Evolutionary conservation across 2,329 filamentous ascomycete genomes (phyloP).

Genomic region (Lasiodiplodia citricola): DNA sequence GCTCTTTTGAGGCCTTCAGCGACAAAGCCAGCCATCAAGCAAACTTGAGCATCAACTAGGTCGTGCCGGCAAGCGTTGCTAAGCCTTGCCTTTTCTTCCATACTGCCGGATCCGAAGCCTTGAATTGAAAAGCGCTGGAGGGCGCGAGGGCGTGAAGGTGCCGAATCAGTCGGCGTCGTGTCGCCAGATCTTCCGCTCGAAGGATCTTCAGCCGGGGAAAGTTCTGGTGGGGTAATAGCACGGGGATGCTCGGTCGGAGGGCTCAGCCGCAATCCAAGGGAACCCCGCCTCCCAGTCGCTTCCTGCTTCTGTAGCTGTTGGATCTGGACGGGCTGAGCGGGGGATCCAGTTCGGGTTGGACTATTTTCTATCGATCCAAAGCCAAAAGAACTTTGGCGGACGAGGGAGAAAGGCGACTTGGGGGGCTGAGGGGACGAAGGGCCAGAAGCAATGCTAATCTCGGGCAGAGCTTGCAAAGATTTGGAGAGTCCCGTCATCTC

Average conservation of each 20-base stretch:
- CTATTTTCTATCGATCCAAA: conserved; percentile 9
- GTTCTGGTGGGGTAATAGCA: conserved; percentile 54
- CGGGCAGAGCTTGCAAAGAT: conserved; percentile 60
- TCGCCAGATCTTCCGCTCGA: conserved; percentile 21
- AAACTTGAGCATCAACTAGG: conserved; percentile 75
- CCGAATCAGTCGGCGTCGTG: conserved; percentile 32
- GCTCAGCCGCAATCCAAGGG: conserved; percentile 7
- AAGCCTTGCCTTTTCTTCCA: conserved; percentile 82
- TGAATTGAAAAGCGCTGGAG: conserved; percentile 65
- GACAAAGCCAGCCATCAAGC: conserved; percentile 84
- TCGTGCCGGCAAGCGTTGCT: conserved; percentile 76
- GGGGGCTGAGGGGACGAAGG: neutral
- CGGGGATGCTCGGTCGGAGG: conserved; percentile 28
- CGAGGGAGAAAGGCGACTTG: conserved; percentile 24
- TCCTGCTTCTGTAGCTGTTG: conserved; percentile 21
- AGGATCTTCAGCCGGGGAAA: conserved; percentile 31
- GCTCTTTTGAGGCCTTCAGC: conserved; percentile 84
- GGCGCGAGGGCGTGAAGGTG: conserved; percentile 49
- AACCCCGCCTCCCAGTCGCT: conserved; percentile 21
- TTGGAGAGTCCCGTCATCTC: conserved; percentile 55
- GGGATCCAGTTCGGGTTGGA: conserved; percentile 7
- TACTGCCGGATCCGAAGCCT: conserved; percentile 68
- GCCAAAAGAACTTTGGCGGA: conserved; percentile 23
- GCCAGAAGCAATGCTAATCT: conserved; percentile 61
- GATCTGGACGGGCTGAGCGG: conserved; percentile 14